Percentiles rank a stretch among this genome's conserved stretches.
Conservation (phyloP, 2,329 filamentous ascomycete genomes). For the Dactylellina parvicollis region DNA sequence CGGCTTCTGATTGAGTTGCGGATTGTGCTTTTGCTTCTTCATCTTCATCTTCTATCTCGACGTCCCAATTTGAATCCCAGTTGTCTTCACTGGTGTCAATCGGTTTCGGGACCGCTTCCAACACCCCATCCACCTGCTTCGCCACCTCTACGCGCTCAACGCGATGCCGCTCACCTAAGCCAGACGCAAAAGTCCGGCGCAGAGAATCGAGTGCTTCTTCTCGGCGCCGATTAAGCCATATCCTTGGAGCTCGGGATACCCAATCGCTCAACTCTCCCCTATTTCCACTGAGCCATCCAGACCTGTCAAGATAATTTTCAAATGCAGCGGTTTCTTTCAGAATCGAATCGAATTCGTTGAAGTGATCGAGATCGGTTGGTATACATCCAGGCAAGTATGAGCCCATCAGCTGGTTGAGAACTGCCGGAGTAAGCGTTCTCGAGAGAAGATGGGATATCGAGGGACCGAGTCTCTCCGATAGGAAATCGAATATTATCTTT, state of each 20-base stretch:
- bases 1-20: conserved; percentile 41
- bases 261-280: conserved; percentile 76
- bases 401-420: conserved; percentile 75
- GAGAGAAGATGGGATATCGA: conserved; percentile 69
- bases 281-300: conserved; percentile 69
- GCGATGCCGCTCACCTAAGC: conserved; percentile 72
- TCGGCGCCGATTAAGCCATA: conserved; percentile 86
- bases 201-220: conserved; percentile 81
- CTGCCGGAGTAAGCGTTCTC: conserved; percentile 73
- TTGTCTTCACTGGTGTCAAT: conserved; percentile 62
- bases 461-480: conserved; percentile 66
- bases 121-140: conserved; percentile 72
- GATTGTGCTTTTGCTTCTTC: conserved; percentile 63
- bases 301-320: conserved; percentile 70
- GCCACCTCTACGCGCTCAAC: conserved; percentile 86
- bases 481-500: conserved; percentile 64
- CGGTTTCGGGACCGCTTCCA: conserved; percentile 29
- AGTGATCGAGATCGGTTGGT: conserved; percentile 76
- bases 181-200: conserved; percentile 73
- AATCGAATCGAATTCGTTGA: conserved; percentile 75
- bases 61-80: conserved; percentile 74
- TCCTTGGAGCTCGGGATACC: conserved; percentile 79
- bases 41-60: conserved; percentile 77
- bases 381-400: conserved; percentile 80
- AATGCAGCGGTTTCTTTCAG: conserved; percentile 74